A percentile compares a stretch with the other conserved stretches of the same genome.
These are phyloP conservation scores for Suillus subalutaceus DNA, from an alignment of 768 basidiomycete species.

Conservation along the genomic window DNA sequence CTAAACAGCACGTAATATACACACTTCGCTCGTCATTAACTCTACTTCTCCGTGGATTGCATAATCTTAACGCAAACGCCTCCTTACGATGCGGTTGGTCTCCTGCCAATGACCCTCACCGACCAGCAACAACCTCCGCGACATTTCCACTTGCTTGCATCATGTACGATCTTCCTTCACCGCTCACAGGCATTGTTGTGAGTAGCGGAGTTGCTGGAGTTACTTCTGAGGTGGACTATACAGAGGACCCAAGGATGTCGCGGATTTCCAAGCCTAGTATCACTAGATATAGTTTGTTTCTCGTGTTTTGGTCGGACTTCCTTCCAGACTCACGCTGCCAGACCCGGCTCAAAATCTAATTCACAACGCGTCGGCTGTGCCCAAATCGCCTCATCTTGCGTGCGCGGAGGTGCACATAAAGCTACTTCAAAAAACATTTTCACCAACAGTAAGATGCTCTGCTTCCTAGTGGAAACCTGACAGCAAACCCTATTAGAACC, in stretches of 20 bases:
- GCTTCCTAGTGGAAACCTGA: not conserved
- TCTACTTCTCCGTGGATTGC: not conserved
- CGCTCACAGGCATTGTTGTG: too few species aligned
- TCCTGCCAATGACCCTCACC: slow-evolving; percentile 63
- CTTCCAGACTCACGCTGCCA: slow-evolving; percentile 29
- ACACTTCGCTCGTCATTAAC: not conserved
- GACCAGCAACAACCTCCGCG: slow-evolving; percentile 30
- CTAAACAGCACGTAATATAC: not conserved
- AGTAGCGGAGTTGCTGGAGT: too few species aligned
- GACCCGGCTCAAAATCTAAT: slow-evolving; percentile 71
- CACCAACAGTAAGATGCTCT: too few species aligned
- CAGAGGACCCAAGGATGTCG: too few species aligned
- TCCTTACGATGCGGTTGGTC: slow-evolving; percentile 75
- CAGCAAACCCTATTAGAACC: slow-evolving; percentile 73
- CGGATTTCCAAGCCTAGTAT: too few species aligned
- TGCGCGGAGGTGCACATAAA: too few species aligned
- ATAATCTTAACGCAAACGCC: slow-evolving; percentile 52
- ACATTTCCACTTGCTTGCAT: slow-evolving; percentile 79
- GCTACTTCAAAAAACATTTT: too few species aligned
- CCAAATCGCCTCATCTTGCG: too few species aligned
- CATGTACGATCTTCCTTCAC: slow-evolving; percentile 55
- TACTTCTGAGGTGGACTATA: too few species aligned
- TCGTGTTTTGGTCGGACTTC: too few species aligned
- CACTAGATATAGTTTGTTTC: too few species aligned
- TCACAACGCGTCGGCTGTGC: slow-evolving; percentile 52